Evolutionary conservation across 805 yeast genomes (phyloP).

Genomic region (Candida maris): DNA sequence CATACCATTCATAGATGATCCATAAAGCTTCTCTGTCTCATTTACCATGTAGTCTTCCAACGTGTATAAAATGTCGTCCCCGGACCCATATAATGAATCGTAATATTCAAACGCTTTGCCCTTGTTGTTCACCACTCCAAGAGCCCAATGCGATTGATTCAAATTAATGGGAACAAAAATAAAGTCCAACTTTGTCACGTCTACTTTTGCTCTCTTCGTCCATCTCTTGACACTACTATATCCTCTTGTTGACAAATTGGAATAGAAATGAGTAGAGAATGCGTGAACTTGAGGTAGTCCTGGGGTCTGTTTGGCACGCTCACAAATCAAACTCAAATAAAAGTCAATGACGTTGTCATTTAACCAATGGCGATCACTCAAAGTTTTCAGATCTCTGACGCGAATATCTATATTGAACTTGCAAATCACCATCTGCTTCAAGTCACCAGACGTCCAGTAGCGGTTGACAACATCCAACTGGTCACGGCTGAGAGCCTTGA

Average conservation of each 20-base stretch:
- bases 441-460: constrained; percentile 30
- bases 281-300: constrained; percentile 47
- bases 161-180: constrained; percentile 85
- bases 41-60: constrained; percentile 60
- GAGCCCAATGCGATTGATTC: constrained; percentile 86
- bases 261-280: constrained; percentile 86
- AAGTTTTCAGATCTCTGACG: constrained; percentile 65
- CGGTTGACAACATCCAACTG: constrained; percentile 34
- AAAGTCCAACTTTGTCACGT: constrained; percentile 59
- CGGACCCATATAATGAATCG: constrained; percentile 68
- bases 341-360: constrained; percentile 90
- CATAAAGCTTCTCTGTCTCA: constrained; percentile 57
- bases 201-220: constrained; percentile 73
- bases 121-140: constrained; percentile 70
- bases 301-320: constrained; percentile 27
- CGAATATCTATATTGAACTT: constrained; percentile 55
- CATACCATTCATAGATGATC: constrained; percentile 33
- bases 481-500: constrained; percentile 28
- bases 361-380: constrained; percentile 73
- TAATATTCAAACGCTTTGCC: constrained; percentile 59
- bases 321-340: constrained; percentile 56
- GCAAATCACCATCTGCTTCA: constrained; percentile 28
- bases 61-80: constrained; percentile 40
- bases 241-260: constrained; percentile 68
- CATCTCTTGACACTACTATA: constrained; percentile 78